Conservation (phyloP, 768 basidiomycete species). For the Agaricus bisporus region DNA sequence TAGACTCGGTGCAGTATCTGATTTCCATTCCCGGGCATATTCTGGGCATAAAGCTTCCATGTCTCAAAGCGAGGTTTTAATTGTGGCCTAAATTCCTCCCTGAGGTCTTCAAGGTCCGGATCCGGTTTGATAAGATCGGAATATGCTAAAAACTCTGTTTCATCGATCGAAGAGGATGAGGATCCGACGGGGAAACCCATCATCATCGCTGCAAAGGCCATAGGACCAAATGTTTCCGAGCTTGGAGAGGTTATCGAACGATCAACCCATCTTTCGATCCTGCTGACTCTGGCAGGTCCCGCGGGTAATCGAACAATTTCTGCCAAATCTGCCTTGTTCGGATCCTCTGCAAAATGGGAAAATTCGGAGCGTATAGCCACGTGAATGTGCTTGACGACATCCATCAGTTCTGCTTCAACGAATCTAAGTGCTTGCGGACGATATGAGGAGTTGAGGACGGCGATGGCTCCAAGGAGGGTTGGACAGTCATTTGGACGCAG, state of each 20-base stretch:
- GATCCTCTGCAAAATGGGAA: slow-evolving; percentile 36
- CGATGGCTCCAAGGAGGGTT: slow-evolving; percentile 39
- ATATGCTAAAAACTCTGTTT: slow-evolving; percentile 34
- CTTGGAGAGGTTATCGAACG: slow-evolving; percentile 33
- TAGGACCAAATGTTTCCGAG: slow-evolving; percentile 33
- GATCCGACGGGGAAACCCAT: slow-evolving; percentile 33
- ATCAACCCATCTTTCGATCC: slow-evolving; percentile 49
- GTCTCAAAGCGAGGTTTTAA: slow-evolving; percentile 52
- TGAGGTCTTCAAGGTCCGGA: slow-evolving; percentile 51
- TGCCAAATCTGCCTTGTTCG: slow-evolving; percentile 32
- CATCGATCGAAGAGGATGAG: slow-evolving; percentile 21
- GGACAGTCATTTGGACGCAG: slow-evolving; percentile 54
- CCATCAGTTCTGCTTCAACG: slow-evolving; percentile 46
- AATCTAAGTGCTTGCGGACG: slow-evolving; percentile 32
- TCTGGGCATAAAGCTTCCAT: slow-evolving; percentile 39
- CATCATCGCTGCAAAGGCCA: slow-evolving; percentile 64
- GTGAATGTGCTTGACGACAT: slow-evolving; percentile 36
- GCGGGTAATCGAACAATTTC: slow-evolving; percentile 39
- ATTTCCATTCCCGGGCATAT: slow-evolving; percentile 31
- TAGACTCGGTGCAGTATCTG: slow-evolving; percentile 35
- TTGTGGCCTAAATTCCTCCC: slow-evolving; percentile 55
- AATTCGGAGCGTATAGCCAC: slow-evolving; percentile 41
- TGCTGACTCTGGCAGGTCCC: slow-evolving; percentile 35
- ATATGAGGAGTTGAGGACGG: slow-evolving; percentile 26
- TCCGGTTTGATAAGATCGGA: slow-evolving; percentile 47